phyloP scores from a whole-genome alignment of 75 land plant genomes.

The Ceratopteris richardii region DNA sequence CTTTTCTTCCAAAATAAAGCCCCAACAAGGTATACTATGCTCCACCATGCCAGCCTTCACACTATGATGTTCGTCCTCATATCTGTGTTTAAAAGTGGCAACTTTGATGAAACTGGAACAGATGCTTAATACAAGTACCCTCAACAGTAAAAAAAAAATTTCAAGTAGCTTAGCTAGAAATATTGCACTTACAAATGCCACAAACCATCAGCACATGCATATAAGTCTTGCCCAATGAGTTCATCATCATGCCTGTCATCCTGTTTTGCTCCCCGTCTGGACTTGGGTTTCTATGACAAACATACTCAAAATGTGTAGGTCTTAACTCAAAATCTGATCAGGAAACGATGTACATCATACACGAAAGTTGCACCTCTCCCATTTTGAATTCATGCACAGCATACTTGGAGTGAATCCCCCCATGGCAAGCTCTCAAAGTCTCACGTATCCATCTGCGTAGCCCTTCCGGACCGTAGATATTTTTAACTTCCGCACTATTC shows the following conservation, averaged over 20 bases:
- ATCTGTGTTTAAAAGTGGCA: slow-evolving; percentile 14
- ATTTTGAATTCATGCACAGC: slow-evolving; percentile 36
- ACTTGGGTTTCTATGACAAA: not conserved
- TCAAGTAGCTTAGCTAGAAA: no score
- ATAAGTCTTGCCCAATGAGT: slow-evolving; percentile 31
- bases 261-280: not conserved
- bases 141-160: no score
- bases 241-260: slow-evolving; percentile 37
- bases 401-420: slow-evolving; percentile 29
- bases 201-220: slow-evolving; percentile 29
- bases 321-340: no score
- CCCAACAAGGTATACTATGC: slow-evolving; percentile 46
- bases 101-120: no score
- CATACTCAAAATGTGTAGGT: not conserved
- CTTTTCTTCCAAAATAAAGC: slow-evolving; percentile 32
- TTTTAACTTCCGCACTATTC: slow-evolving; percentile 12
- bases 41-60: slow-evolving; percentile 31
- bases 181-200: slow-evolving; percentile 35
- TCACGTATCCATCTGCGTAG: slow-evolving; percentile 37
- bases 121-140: no score
- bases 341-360: not conserved
- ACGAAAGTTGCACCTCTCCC: slow-evolving; percentile 14
- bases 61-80: slow-evolving; percentile 22
- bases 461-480: slow-evolving; percentile 41
- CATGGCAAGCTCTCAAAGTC: slow-evolving; percentile 25